Conservation (phyloP, 352 stramenopile species). For the Pythium volutum region DNA sequence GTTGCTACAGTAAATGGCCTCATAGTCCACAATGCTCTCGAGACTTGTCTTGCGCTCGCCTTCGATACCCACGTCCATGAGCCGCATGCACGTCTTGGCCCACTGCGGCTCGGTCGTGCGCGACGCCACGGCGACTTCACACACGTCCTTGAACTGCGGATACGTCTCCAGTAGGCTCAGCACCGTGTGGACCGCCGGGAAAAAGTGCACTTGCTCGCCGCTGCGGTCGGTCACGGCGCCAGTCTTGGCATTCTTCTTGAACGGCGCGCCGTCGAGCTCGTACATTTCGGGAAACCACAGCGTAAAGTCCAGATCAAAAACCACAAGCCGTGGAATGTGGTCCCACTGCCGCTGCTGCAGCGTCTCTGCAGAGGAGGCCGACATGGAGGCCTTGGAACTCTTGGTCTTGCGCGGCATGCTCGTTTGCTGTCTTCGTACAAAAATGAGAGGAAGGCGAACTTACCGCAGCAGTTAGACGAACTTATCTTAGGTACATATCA, state of each 20-base stretch:
- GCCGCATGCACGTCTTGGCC: constrained; percentile 73
- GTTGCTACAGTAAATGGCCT: constrained; percentile 83
- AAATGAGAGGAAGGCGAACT: constrained; percentile 8
- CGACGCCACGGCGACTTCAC: constrained; percentile 69
- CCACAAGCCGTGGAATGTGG: constrained; percentile 57
- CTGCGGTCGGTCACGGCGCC: constrained; percentile 64
- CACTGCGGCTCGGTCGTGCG: constrained; percentile 70
- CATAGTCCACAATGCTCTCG: constrained; percentile 64
- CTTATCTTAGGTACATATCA: constrained; percentile 6
- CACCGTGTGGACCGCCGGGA: constrained; percentile 63
- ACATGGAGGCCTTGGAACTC: constrained; percentile 3
- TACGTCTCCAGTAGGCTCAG: constrained; percentile 67
- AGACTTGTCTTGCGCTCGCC: constrained; percentile 37
- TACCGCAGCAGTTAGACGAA: constrained; percentile 8
- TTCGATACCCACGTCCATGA: constrained; percentile 50
- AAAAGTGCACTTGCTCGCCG: constrained; percentile 79
- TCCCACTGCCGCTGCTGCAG: constrained; percentile 34
- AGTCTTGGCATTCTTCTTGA: constrained; percentile 55
- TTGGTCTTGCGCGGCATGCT: constrained; percentile 26
- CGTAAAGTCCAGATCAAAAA: constrained; percentile 79
- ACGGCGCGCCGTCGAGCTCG: constrained; percentile 76
- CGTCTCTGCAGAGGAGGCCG: not conserved
- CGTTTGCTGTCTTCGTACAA: not conserved
- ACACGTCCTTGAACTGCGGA: constrained; percentile 53
- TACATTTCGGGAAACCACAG: constrained; percentile 86